Conservation (phyloP, 2,329 filamentous ascomycete species). For the Helminthosporium solani region DNA sequence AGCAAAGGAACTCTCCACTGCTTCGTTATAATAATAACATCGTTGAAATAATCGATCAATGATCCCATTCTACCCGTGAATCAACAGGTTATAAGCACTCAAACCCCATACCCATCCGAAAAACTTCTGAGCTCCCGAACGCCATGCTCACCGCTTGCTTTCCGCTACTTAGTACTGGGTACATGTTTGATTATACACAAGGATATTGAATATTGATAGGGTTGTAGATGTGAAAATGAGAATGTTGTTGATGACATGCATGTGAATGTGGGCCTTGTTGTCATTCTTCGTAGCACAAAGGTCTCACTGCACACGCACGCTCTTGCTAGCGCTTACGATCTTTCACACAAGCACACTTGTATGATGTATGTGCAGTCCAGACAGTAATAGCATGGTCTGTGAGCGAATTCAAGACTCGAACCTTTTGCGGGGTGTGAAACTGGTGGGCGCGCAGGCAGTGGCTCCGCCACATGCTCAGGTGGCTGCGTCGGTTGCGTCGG, state of each 20-base stretch:
- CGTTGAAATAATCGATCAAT: background rate
- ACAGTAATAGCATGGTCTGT: background rate
- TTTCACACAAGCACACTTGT: background rate
- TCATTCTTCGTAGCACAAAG: background rate
- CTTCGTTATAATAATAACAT: too few relatives aligned
- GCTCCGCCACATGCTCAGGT: background rate
- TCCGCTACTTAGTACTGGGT: background rate
- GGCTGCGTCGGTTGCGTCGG: background rate
- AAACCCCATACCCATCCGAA: too few relatives aligned
- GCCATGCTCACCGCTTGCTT: background rate
- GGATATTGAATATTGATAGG: background rate
- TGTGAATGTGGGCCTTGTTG: background rate
- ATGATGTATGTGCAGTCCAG: background rate
- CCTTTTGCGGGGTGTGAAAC: too few relatives aligned
- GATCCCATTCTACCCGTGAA: background rate
- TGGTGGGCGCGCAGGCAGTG: background rate
- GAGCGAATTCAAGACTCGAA: background rate
- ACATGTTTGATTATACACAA: conserved; percentile 1
- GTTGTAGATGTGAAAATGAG: background rate
- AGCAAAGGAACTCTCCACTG: too few relatives aligned
- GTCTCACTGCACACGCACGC: background rate
- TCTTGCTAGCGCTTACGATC: background rate
- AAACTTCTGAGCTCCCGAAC: background rate
- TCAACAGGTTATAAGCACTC: background rate
- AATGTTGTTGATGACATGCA: background rate